phyloP scores from a whole-genome alignment of 345 rosid genomes.

The Kandelia obovata region DNA sequence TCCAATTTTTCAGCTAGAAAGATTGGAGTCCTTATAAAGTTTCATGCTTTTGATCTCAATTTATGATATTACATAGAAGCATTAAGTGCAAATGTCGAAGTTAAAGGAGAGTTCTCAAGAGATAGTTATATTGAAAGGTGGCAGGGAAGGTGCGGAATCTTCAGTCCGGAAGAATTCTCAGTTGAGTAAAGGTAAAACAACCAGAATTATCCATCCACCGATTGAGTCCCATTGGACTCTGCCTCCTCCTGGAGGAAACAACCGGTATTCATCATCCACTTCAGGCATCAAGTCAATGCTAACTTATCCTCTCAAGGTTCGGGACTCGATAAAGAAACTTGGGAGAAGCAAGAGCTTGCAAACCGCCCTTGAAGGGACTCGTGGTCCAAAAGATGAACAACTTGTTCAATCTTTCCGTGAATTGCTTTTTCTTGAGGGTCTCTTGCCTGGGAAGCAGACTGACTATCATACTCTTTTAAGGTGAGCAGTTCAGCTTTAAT shows the following conservation, averaged over 20 bases:
- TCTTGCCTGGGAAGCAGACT: constrained; percentile 34
- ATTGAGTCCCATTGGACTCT: constrained; percentile 36
- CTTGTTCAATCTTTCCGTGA: constrained; percentile 40
- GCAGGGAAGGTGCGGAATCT: constrained; percentile 26
- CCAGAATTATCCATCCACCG: constrained; percentile 29
- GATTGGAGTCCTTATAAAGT: neutral
- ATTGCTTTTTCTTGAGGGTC: constrained; percentile 44
- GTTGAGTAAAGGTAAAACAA: constrained; percentile 12
- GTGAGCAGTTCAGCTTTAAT: constrained; percentile 15
- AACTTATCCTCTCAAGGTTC: constrained; percentile 29
- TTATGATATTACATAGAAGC: neutral
- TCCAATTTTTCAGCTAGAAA: neutral
- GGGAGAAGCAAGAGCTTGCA: constrained; percentile 44
- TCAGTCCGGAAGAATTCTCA: constrained; percentile 2
- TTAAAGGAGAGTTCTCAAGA: constrained; percentile 25
- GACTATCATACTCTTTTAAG: constrained; percentile 56
- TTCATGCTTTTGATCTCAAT: neutral
- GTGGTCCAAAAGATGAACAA: constrained; percentile 43
- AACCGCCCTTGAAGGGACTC: constrained; percentile 38
- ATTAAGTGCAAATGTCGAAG: constrained; percentile 16
- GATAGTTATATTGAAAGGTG: constrained; percentile 26
- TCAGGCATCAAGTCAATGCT: constrained; percentile 34
- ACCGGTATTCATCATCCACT: constrained; percentile 15
- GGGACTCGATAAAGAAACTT: constrained; percentile 36
- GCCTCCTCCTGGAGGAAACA: constrained; percentile 20